A percentile compares a stretch with the other conserved stretches of the same genome.
Conservation (phyloP, 2,329 filamentous ascomycete species). For the Fusarium torulosum region DNA sequence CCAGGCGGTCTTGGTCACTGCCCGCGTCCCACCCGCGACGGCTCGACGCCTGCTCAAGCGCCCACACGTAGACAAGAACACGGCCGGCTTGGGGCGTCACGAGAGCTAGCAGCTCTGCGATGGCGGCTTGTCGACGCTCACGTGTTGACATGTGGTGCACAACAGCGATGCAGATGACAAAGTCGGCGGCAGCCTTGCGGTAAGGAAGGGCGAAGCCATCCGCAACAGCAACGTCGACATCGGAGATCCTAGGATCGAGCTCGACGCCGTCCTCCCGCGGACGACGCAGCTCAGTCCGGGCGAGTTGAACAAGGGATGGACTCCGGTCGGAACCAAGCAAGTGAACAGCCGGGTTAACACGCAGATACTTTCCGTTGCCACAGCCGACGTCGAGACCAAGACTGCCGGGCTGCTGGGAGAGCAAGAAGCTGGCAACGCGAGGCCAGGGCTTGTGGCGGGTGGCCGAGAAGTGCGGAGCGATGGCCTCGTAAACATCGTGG, state of each 20-base stretch:
- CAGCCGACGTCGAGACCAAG: slow-evolving; percentile 93
- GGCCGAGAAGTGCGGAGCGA: slow-evolving; percentile 85
- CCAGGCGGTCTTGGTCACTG: slow-evolving; percentile 89
- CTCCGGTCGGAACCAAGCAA: slow-evolving; percentile 89
- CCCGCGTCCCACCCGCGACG: slow-evolving; percentile 89
- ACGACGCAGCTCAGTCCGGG: slow-evolving; percentile 50
- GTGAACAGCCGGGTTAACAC: slow-evolving; percentile 81
- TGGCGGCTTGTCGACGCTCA: slow-evolving; percentile 77
- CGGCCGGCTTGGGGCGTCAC: slow-evolving; percentile 72
- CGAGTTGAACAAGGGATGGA: slow-evolving; percentile 65
- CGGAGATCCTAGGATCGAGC: slow-evolving; percentile 46
- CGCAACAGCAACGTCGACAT: slow-evolving; percentile 79
- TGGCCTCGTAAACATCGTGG: slow-evolving; percentile 90
- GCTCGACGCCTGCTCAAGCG: slow-evolving; percentile 89
- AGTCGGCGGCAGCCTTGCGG: slow-evolving; percentile 72
- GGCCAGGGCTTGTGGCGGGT: slow-evolving; percentile 92
- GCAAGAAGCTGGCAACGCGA: slow-evolving; percentile 84
- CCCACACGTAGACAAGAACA: slow-evolving; percentile 93
- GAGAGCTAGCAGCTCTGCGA: slow-evolving; percentile 77
- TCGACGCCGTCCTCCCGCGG: slow-evolving; percentile 31
- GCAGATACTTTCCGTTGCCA: slow-evolving; percentile 95
- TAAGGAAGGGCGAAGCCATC: slow-evolving; percentile 89
- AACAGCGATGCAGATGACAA: slow-evolving; percentile 93
- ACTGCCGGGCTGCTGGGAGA: slow-evolving; percentile 73
- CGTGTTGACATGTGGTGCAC: slow-evolving; percentile 91